phyloP scores from a whole-genome alignment of 768 basidiomycete genomes.

The Amanita rubescens region DNA sequence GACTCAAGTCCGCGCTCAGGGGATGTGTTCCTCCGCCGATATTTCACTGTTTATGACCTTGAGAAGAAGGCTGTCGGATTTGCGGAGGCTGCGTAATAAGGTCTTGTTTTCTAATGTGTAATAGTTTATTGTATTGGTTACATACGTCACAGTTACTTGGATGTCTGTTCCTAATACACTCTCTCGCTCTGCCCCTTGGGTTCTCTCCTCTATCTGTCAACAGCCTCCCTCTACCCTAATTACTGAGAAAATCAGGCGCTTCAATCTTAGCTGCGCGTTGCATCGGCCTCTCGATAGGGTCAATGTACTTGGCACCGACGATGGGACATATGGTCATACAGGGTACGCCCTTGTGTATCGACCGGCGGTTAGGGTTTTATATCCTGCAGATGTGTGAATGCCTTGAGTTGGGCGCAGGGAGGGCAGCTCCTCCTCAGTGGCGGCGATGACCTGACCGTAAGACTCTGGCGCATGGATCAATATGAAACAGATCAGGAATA shows the following conservation, averaged over 20 bases:
- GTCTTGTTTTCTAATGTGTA: constrained; percentile 1
- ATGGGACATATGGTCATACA: constrained; percentile 48
- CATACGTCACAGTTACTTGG: not conserved
- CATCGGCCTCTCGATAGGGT: constrained; percentile 49
- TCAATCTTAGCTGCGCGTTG: not conserved
- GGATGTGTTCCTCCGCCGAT: constrained; percentile 88
- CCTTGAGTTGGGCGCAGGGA: constrained; percentile 62
- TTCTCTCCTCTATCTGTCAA: not conserved
- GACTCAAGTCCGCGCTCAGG: constrained; percentile 31
- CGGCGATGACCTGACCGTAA: constrained; percentile 71
- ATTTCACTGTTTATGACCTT: constrained; percentile 86
- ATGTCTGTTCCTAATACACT: not conserved
- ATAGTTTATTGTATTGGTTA: not conserved
- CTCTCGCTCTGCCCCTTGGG: not conserved
- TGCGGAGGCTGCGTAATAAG: constrained; percentile 35
- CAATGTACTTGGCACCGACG: constrained; percentile 59
- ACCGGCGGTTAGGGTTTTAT: not conserved
- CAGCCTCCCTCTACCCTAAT: not conserved
- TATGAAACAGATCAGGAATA: constrained; percentile 39
- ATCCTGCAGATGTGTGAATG: constrained; percentile 60
- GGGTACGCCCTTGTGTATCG: constrained; percentile 37
- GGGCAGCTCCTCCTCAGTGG: constrained; percentile 62
- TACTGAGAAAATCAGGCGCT: not conserved
- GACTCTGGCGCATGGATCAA: constrained; percentile 69
- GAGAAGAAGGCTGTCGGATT: constrained; percentile 79